Evolutionary conservation across 139 green algal species (phyloP).

Genomic region (Asterochloris sp.): DNA sequence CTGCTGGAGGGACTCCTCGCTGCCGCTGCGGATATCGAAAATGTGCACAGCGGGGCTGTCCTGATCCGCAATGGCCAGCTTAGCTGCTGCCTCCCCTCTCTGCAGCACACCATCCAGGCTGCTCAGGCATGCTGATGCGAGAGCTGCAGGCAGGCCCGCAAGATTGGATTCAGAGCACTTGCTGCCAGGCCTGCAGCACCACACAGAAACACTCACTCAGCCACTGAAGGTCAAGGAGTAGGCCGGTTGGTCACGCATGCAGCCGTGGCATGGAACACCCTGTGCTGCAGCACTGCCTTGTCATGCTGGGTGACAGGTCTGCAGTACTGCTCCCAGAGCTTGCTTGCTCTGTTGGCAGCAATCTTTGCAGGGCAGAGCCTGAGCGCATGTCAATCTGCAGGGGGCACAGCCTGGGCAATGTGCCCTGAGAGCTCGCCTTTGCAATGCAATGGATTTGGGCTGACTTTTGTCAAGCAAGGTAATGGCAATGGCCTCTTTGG

Average conservation of each 20-base stretch:
- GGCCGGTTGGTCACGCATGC: too few relatives aligned
- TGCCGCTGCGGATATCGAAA: conserved; percentile 69
- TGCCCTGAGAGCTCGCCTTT: not conserved
- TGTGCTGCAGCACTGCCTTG: too few relatives aligned
- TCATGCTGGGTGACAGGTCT: too few relatives aligned
- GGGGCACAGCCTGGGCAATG: too few relatives aligned
- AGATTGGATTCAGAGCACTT: not conserved
- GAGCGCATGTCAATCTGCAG: too few relatives aligned
- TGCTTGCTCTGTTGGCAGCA: too few relatives aligned
- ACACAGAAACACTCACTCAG: not conserved
- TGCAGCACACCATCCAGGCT: conserved; percentile 27
- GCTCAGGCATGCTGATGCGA: not conserved
- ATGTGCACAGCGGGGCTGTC: conserved; percentile 69
- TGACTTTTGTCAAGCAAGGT: not conserved
- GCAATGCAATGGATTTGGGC: not conserved
- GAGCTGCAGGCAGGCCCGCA: not conserved
- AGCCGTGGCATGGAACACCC: too few relatives aligned
- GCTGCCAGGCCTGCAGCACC: too few relatives aligned
- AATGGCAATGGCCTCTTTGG: not conserved
- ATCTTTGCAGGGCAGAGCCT: too few relatives aligned
- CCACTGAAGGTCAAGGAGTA: too few relatives aligned
- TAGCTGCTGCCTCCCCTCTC: conserved; percentile 60
- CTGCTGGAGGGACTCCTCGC: conserved; percentile 48
- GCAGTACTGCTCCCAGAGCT: too few relatives aligned
- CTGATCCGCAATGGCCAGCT: conserved; percentile 82